Base-by-base conservation (phyloP, 495 filamentous ascomycete species). In the Tuber indicum region DNA sequence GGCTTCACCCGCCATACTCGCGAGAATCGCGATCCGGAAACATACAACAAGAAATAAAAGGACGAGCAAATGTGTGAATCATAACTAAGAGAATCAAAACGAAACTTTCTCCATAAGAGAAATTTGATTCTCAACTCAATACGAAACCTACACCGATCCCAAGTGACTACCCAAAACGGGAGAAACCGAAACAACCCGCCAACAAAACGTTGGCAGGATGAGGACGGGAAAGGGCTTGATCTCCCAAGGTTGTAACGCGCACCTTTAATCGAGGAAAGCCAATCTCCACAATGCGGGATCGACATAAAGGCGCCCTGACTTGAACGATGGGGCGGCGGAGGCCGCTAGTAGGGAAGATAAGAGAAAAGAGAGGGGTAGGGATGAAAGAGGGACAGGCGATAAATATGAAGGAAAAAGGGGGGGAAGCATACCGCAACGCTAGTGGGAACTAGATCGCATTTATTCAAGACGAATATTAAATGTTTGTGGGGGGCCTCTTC, bases 221-320 rank as follows among this genome's bases (percentile, higher is more conserved):
- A 89, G 88, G 88, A 86, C 88, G 90, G 91, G 91, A 89, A 85
- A 87, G 87, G 89, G 87, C 89, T 83, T 86, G 84, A 90, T 99
- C 88, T 99, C 91, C 95, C 96, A 98, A 92, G 89, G 92, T 90
- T 92, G 93, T 99, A 99, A 99, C 96, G 94, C 95, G 92, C 89
- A 77, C 87, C 88, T 89, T 90, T 91, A 93, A 96, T 89, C 82
- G 89, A 83, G 77, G 81, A 70, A 79, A 74, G 69, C 52, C 47
- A 75, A 75, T 47, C 39, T 70, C 79, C 79, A 75, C 43, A 75
- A 75, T 7, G 26, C 62, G 73, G 79, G 84, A 83, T 78, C 78
- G 83, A 85, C 85, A 85, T 76, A 78, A 78, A 92, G 90, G 88
- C 88, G 90, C 90, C 96, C 95, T 99, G 96, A 99, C 96, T 92